Conservation (phyloP, 805 yeast genomes). For the Candida suzukii region DNA sequence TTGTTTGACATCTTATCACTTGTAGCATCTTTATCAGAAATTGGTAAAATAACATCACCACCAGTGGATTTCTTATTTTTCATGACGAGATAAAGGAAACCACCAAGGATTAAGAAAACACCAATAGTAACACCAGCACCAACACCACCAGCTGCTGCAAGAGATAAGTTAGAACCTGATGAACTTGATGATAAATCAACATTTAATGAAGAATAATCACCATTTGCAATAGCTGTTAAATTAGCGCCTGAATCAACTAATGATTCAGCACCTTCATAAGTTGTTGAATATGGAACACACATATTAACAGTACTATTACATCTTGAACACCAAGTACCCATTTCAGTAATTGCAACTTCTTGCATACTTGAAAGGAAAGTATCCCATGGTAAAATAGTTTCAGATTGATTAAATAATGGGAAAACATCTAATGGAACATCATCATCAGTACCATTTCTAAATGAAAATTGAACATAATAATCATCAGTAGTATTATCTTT, state of each 20-base stretch:
- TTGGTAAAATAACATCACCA: neutral
- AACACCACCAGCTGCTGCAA: conserved; percentile 43
- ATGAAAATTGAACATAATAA: conserved; percentile 35
- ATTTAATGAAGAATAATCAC: conserved; percentile 20
- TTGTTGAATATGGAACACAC: conserved; percentile 27
- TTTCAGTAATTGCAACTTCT: conserved; percentile 19
- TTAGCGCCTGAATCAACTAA: conserved; percentile 24
- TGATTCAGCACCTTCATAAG: conserved; percentile 24
- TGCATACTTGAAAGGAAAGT: conserved; percentile 25
- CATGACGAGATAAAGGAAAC: conserved; percentile 17
- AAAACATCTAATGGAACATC: conserved; percentile 24
- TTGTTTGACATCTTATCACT: neutral
- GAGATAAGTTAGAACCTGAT: conserved; percentile 20
- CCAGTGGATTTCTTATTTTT: conserved; percentile 3
- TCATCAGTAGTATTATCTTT: conserved; percentile 14
- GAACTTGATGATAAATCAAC: conserved; percentile 4
- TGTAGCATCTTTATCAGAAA: neutral
- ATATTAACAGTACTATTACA: conserved; percentile 27
- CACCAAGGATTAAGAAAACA: conserved; percentile 30
- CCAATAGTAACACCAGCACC: conserved; percentile 48
- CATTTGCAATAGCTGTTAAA: conserved; percentile 19
- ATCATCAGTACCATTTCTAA: conserved; percentile 38
- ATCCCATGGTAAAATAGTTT: conserved; percentile 27
- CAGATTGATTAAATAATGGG: conserved; percentile 30
- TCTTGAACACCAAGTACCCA: conserved; percentile 32